Conservation (phyloP, 2,329 filamentous ascomycete species). For the Tolypocladium tundrense region DNA sequence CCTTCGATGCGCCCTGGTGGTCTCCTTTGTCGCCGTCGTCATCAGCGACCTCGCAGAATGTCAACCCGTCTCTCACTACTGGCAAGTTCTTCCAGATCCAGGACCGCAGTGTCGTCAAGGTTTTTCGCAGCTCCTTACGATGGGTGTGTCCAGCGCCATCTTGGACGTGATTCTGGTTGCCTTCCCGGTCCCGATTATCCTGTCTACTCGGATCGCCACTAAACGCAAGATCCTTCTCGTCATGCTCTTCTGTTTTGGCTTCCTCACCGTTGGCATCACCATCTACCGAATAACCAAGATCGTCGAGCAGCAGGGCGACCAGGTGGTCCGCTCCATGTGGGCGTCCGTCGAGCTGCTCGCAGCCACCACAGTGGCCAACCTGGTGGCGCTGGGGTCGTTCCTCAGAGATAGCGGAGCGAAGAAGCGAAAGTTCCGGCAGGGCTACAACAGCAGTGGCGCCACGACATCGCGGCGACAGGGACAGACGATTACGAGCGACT, state of each 20-base stretch:
- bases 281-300: constrained; percentile 70
- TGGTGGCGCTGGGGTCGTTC: constrained; percentile 83
- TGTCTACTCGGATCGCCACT: constrained; percentile 63
- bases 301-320: constrained; percentile 57
- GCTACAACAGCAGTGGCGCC: not conserved
- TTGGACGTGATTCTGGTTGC: constrained; percentile 81
- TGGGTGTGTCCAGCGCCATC: constrained; percentile 76
- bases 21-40: constrained; percentile 71
- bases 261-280: constrained; percentile 69
- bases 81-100: constrained; percentile 75
- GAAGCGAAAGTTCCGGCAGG: constrained; percentile 69
- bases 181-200: constrained; percentile 83
- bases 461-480: not conserved
- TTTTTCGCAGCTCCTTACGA: constrained; percentile 77
- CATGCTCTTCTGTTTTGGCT: constrained; percentile 70
- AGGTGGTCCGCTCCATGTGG: constrained; percentile 79
- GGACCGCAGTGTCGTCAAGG: constrained; percentile 78
- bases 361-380: constrained; percentile 78
- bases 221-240: constrained; percentile 74
- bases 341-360: constrained; percentile 91
- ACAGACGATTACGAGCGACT: not conserved
- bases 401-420: constrained; percentile 84
- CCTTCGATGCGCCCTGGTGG: constrained; percentile 63
- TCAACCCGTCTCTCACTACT: constrained; percentile 62
- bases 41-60: constrained; percentile 80